A percentile compares a stretch with the other conserved stretches of the same genome.
Evolutionary conservation across 164 flowering plant genomes (phyloP).

Genomic region (Sextonia rubra): DNA sequence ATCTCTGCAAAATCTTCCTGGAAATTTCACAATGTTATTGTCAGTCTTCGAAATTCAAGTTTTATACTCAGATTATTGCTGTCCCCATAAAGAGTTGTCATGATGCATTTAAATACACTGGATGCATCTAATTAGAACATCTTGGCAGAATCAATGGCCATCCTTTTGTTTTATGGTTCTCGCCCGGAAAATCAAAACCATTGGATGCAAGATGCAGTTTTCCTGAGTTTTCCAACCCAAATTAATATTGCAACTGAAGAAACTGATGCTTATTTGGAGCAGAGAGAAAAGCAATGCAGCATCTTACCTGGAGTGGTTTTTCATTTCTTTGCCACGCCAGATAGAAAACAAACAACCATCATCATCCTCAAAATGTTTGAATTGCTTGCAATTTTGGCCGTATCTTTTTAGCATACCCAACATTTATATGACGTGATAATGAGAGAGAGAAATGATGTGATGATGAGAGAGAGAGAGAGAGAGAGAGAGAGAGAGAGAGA

Average conservation of each 20-base stretch:
- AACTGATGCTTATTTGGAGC: not conserved
- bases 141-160: not conserved
- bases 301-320: not conserved
- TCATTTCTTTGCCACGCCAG: not conserved
- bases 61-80: not conserved
- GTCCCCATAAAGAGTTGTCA: not conserved
- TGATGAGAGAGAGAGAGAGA: too few species aligned
- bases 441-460: not conserved
- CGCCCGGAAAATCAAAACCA: not conserved
- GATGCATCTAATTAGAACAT: not conserved
- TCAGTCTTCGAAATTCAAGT: not conserved
- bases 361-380: not conserved
- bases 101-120: not conserved
- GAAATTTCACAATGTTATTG: constrained; percentile 3
- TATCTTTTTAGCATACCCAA: not conserved
- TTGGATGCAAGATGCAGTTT: not conserved
- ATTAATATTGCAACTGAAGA: too few species aligned
- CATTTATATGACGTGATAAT: not conserved
- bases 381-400: not conserved
- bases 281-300: not conserved
- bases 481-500: too few species aligned
- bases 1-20: constrained; percentile 70
- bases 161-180: not conserved
- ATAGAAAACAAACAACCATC: not conserved
- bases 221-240: not conserved